A percentile compares a stretch with the other conserved stretches of the same genome.
Conservation (phyloP, 2,329 filamentous ascomycete genomes). For the Aspergillus sp. region DNA sequence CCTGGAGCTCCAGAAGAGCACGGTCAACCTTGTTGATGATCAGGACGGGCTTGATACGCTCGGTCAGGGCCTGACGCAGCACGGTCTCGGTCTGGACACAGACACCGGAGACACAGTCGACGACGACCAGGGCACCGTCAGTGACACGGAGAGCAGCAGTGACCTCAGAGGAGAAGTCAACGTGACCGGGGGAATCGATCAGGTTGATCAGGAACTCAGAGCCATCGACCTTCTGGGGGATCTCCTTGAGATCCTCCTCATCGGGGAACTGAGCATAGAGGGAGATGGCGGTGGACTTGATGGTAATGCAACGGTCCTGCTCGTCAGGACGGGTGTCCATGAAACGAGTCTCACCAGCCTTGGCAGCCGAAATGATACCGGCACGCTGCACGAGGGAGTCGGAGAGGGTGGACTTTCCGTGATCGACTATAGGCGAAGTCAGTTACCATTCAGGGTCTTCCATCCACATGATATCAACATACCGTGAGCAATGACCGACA, state of each 20-base stretch:
- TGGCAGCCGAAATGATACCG: constrained; percentile 98
- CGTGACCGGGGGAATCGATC: constrained; percentile 99
- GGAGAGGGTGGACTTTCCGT: constrained; percentile 99
- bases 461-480: constrained; percentile 30
- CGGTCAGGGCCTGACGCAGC: constrained; percentile 95
- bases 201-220: constrained; percentile 99
- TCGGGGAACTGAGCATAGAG: constrained; percentile 83
- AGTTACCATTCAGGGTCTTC: background rate
- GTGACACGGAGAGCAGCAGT: constrained; percentile 99
- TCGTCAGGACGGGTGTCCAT: constrained; percentile 97
- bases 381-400: constrained; percentile 98
- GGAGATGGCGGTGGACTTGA: constrained; percentile 99
- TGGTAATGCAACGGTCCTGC: constrained; percentile 99
- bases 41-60: constrained; percentile 99
- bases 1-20: constrained; percentile 97
- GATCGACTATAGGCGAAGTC: constrained; percentile 65
- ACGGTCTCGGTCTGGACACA: constrained; percentile 99
- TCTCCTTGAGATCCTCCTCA: constrained; percentile 89
- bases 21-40: constrained; percentile 99
- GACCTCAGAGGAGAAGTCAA: constrained; percentile 99
- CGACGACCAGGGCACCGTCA: constrained; percentile 98
- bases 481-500: constrained; percentile 99
- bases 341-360: constrained; percentile 92
- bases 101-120: constrained; percentile 99
- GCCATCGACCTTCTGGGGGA: constrained; percentile 81